Evolutionary conservation across 73 alveolate species (phyloP), one percentile per base, ranked within the genome.

Genomic region (Uronychia binucleata): DNA sequence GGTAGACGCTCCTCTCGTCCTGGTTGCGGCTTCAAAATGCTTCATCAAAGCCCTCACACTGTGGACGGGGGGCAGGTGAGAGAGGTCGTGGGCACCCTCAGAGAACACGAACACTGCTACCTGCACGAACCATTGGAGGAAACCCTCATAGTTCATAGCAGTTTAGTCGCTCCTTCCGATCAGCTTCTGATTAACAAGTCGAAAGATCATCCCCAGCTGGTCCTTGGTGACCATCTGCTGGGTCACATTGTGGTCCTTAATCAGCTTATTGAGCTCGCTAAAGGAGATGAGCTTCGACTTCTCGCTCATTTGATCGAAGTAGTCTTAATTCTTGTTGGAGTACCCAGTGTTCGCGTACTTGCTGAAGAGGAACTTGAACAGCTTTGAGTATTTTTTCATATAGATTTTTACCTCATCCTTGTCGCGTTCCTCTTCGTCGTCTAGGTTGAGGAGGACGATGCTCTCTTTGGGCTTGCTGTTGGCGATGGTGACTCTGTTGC

Each of bases 171-270:
- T 30, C 11, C 88, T 27, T 35, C 80, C 80, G 28, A 74, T 78
- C 27, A 58, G 33, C 31, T 88, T 88, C 28, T 76, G 46, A 60
- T 88, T 88, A 1, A 88, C 75, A 57, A 88, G n/a, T 31, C 94
- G 32, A 30, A 88, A 78, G 34, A 90, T 33, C 59, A 33, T 34
- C 59, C 28, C 32, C 81, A 90, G 32, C 79, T 90, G 82, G 25
- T 90, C 91, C 77, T 79, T 80, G 29, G 81, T 85, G 13, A 93
- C 58, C 92, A 86, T 89, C 32, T 85, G 26, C 30, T 33, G 28
- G n/a, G 88, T 77, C 30, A 93, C 83, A 26, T 85, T 95, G 58
- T 93, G 97, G 74, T 93, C 97, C 86, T 93, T 93, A 26, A 93
- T 78, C 75, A 93, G 34, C 67, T 90, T 93, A 77, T 76, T 75